Conservation (phyloP, 2,329 filamentous ascomycete genomes). For the Nemania serpens region DNA sequence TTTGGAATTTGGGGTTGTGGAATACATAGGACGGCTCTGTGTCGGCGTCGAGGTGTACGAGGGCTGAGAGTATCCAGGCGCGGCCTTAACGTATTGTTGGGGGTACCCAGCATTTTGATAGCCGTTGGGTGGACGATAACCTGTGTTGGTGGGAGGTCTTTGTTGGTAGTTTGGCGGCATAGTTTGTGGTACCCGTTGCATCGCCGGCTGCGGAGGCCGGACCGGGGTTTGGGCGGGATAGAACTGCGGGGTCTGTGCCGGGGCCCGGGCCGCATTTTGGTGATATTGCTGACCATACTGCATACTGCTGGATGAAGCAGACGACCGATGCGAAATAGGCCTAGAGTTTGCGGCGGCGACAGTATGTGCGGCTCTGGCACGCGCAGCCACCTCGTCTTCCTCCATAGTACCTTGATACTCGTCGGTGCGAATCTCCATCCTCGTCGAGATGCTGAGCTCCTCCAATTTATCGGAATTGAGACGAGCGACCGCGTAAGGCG, state of each 20-base stretch:
- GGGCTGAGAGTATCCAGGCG: slow-evolving; percentile 56
- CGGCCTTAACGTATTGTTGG: slow-evolving; percentile 57
- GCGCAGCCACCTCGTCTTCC: slow-evolving; percentile 71
- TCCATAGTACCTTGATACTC: slow-evolving; percentile 82
- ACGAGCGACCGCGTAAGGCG: slow-evolving; percentile 84
- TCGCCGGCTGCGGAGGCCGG: slow-evolving; percentile 45
- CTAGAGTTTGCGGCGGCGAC: slow-evolving; percentile 45
- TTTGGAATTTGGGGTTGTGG: slow-evolving; percentile 41
- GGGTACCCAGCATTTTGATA: slow-evolving; percentile 50
- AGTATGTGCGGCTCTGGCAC: slow-evolving; percentile 49
- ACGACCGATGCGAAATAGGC: slow-evolving; percentile 44
- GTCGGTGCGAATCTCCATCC: slow-evolving; percentile 72
- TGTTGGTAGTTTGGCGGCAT: slow-evolving; percentile 45
- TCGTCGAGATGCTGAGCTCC: slow-evolving; percentile 80
- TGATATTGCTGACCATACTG: slow-evolving; percentile 55
- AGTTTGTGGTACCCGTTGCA: slow-evolving; percentile 47
- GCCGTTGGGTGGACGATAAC: slow-evolving; percentile 56
- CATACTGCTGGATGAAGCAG: slow-evolving; percentile 48
- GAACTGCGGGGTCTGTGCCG: slow-evolving; percentile 49
- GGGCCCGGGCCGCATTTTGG: slow-evolving; percentile 51
- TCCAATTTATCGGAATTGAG: slow-evolving; percentile 85
- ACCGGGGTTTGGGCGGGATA: slow-evolving; percentile 51
- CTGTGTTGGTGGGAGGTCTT: slow-evolving; percentile 46
- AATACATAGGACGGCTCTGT: slow-evolving; percentile 48
- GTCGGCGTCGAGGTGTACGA: slow-evolving; percentile 50